Conservation (phyloP, 2,329 filamentous ascomycete species). For the Penicillium sp. region DNA sequence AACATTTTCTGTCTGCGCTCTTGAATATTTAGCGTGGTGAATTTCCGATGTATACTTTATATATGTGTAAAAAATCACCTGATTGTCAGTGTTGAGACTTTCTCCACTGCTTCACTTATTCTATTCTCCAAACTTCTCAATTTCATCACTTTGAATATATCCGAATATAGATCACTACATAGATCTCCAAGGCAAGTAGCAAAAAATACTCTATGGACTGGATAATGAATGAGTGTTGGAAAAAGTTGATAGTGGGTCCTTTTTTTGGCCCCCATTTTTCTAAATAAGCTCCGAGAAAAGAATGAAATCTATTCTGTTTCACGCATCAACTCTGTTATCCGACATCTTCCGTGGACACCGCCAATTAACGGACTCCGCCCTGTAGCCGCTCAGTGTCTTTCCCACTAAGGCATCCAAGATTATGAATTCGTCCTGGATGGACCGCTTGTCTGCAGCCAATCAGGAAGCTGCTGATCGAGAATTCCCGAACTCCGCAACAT, state of each 20-base stretch:
- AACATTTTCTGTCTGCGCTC: not conserved
- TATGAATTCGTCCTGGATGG: not conserved
- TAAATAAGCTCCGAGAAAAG: not conserved
- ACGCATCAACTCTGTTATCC: not conserved
- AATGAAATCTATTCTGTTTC: not conserved
- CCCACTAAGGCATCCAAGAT: not conserved
- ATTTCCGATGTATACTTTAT: not conserved
- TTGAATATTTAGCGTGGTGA: not conserved
- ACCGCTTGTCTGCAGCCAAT: not conserved
- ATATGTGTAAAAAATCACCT: too few relatives aligned
- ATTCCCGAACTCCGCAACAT: not conserved
- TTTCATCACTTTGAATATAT: too few relatives aligned
- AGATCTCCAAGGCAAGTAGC: too few relatives aligned
- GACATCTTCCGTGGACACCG: not conserved
- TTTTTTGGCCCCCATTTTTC: not conserved
- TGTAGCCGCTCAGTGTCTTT: not conserved
- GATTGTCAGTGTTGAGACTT: too few relatives aligned
- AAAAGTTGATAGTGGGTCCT: not conserved
- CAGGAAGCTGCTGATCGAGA: not conserved
- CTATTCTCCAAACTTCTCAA: too few relatives aligned
- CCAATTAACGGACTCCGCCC: not conserved
- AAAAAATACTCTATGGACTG: not conserved
- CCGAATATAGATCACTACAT: too few relatives aligned
- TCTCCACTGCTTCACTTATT: too few relatives aligned
- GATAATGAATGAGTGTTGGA: not conserved